Evolutionary conservation across 495 filamentous ascomycete genomes (phyloP), one percentile per base, ranked within the genome.

Genomic region (Podospora sp.): DNA sequence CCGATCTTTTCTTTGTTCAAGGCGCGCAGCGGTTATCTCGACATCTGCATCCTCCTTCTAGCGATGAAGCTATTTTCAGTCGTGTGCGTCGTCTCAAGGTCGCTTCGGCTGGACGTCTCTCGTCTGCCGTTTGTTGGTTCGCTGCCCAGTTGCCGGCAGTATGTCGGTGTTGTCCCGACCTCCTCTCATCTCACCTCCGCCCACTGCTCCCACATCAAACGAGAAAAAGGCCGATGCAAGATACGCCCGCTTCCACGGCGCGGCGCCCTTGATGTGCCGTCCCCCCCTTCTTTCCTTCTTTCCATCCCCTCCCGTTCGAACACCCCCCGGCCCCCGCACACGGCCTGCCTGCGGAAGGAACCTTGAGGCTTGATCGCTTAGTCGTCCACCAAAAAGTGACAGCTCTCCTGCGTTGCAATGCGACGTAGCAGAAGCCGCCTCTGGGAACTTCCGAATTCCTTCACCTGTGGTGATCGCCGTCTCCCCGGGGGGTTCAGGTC

Each of bases 171-270:
- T 51, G 61, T 21, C 29, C 29, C 29, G 29, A 33, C 29, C 36
- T 24, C 16, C 20, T 61, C 59, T 24, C 22, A 24, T 36, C 4
- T 36, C 46, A 22, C 20, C 50, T 12, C 62, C 29, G 25, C 5
- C 62, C 26, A 20, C 12, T 11, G 36, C 21, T 62, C 29, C 25
- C 46, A 63, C 20, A 35, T 49, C n/a, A 24, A 40, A 40, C 2
- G 33, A 29, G 27, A 21, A 50, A 63, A 63, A 26, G 56, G 56
- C 61, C 61, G 61, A 63, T 51, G 61, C 60, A 50, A 50, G 40
- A 60, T 63, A 53, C 55, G 35, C 60, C 29, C 50, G 67, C 67
- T 63, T 57, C 63, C 49, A 55, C 36, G 62, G 27, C 55, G 67
- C 62, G 57, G 52, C n/a, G 20, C 52, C 16, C 20, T 55, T 55